Evolutionary conservation across 495 filamentous ascomycete genomes (phyloP).

Genomic region (Hypoxylon fragiforme): DNA sequence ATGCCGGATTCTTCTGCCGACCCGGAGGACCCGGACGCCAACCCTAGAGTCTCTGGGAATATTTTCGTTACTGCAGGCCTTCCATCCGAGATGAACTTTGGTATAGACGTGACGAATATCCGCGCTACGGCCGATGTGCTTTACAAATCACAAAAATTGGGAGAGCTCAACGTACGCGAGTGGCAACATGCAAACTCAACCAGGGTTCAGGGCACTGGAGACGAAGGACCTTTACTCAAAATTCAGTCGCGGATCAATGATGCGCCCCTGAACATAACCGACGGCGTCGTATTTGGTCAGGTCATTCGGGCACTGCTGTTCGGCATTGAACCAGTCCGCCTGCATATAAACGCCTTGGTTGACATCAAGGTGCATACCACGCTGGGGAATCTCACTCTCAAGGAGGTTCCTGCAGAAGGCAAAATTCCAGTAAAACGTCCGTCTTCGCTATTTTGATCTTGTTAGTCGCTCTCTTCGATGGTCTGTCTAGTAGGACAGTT

Average conservation of each 20-base stretch:
- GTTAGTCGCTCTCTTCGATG: conserved; percentile 53
- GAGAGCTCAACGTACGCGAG: conserved; percentile 70
- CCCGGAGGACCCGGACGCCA: conserved; percentile 70
- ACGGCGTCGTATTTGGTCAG: conserved; percentile 72
- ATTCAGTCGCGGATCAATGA: conserved; percentile 75
- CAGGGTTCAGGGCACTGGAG: conserved; percentile 55
- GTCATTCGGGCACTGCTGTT: conserved; percentile 77
- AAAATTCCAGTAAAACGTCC: conserved; percentile 85
- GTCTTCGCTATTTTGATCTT: conserved; percentile 51
- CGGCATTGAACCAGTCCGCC: conserved; percentile 61
- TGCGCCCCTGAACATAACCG: conserved; percentile 78
- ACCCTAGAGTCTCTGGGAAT: conserved; percentile 77
- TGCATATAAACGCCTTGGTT: conserved; percentile 78
- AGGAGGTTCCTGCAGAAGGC: conserved; percentile 81
- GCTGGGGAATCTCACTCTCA: conserved; percentile 76
- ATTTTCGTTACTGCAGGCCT: conserved; percentile 75
- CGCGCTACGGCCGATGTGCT: conserved; percentile 76
- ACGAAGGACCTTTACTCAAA: conserved; percentile 60
- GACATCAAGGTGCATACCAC: conserved; percentile 79
- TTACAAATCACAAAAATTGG: conserved; percentile 74
- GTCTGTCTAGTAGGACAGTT: conserved; percentile 20
- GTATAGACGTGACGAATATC: conserved; percentile 72
- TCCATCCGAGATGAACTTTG: conserved; percentile 84
- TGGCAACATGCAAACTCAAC: conserved; percentile 90
- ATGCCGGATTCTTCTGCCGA: conserved; percentile 78